These are phyloP conservation scores for Haplosporangium sp. DNA, from an alignment of 371 early-diverging fungal species.

Conservation along the genomic window DNA sequence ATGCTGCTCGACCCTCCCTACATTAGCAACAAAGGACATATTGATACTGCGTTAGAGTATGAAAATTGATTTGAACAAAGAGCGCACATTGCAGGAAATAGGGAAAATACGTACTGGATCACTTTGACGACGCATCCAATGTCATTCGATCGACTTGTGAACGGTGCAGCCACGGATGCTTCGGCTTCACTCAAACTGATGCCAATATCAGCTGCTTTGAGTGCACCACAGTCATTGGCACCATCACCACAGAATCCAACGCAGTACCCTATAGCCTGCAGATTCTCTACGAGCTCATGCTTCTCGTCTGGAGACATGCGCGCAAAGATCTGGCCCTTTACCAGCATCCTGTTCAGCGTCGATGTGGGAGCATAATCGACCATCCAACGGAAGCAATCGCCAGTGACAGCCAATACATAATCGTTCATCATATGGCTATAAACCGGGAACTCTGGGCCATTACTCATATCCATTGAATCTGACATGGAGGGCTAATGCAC, in stretches of 20 bases:
- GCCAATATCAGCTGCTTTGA: slow-evolving; percentile 98
- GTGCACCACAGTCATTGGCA: slow-evolving; percentile 99
- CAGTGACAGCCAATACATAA: slow-evolving; percentile 92
- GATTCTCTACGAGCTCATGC: slow-evolving; percentile 88
- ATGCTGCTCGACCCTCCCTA: slow-evolving; percentile 97
- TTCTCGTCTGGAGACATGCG: slow-evolving; percentile 99
- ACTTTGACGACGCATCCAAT: slow-evolving; percentile 93
- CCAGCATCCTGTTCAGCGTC: slow-evolving; percentile 84
- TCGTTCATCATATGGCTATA: slow-evolving; percentile 35
- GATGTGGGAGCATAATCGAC: slow-evolving; percentile 82
- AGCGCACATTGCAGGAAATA: too few relatives aligned
- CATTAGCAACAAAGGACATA: slow-evolving; percentile 8
- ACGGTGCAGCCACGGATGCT: slow-evolving; percentile 98
- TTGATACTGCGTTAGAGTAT: neutral
- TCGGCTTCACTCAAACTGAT: slow-evolving; percentile 97
- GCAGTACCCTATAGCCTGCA: slow-evolving; percentile 91
- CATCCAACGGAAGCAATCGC: slow-evolving; percentile 95
- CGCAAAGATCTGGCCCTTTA: slow-evolving; percentile 94
- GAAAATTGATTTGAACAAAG: neutral
- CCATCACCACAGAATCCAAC: slow-evolving; percentile 99
- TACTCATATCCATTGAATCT: neutral
- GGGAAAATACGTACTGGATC: slow-evolving; percentile 69
- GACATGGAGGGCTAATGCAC: slow-evolving; percentile 12
- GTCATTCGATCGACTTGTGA: slow-evolving; percentile 90
- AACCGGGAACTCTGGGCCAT: slow-evolving; percentile 23